Base-by-base conservation (phyloP, 2,329 filamentous ascomycete genomes). In the Ceratocystis lukuohia region DNA sequence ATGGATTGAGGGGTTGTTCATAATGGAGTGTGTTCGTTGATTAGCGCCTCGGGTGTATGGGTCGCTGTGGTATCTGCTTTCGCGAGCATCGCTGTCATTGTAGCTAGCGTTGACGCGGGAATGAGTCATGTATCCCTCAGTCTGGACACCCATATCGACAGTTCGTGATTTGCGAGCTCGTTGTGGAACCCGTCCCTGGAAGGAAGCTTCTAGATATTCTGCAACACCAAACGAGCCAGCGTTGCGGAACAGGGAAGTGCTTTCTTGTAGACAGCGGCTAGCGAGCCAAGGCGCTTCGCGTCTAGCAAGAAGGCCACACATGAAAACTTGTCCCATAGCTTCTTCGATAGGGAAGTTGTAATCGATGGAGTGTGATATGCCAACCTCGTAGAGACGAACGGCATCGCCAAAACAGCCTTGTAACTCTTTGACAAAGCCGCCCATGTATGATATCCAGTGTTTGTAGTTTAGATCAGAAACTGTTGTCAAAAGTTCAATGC, bases 401-500 rank as follows among this genome's bases (percentile, higher is more conserved):
- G 87, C 84, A 1, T 74, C 72, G 2, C 82, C 84, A 68, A 84
- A 80, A 44, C 86, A 76, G 6, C 75, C 75, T 4, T 78, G 76
- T 66, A 89, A 77, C 70, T 92, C 88, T 2, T 82, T 80, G 20
- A 89, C 76, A 70, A 90, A 86, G 1, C 87, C 88, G 65, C 84
- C 81, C 0, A 93, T 77, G 15, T 90, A 76, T 67, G 81, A 82
- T 3, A 86, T 83, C 85, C 87, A 91, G 0, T 82, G 76, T 8
- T 85, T 75, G 73, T 91, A 92, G 74, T 92, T 92, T 71, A 88
- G 80, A 62, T 86, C 80, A 17, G 84, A 87, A 33, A 88, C 79
- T 1, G 78, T 73, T 62, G 85, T 80, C 79, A 68, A 22, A 62
- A 84, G 79, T 68, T 84, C 80, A 65, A 91, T 84, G 72, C 81